Evolutionary conservation across 2,329 filamentous ascomycete species (phyloP).

Genomic region (Alternaria ethzedia): DNA sequence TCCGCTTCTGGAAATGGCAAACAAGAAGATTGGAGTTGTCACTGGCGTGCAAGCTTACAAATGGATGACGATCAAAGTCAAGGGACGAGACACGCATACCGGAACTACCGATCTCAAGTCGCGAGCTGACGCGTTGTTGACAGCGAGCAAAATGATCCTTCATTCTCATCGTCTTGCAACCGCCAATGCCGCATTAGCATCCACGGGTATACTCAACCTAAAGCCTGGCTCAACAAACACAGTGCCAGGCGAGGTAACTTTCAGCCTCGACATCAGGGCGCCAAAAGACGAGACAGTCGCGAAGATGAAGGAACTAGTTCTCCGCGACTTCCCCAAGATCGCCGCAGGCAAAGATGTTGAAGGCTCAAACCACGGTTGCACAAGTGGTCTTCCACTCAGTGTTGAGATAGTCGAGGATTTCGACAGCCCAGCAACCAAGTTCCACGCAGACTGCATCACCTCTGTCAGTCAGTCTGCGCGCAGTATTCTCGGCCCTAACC

Average conservation of each 20-base stretch:
- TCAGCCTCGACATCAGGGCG: slow-evolving; percentile 72
- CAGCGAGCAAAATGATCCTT: slow-evolving; percentile 71
- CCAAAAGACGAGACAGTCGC: slow-evolving; percentile 63
- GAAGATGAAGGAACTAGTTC: slow-evolving; percentile 63
- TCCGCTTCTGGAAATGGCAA: slow-evolving; percentile 70
- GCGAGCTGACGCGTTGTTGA: slow-evolving; percentile 71
- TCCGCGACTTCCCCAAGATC: slow-evolving; percentile 64
- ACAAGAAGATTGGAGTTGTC: slow-evolving; percentile 72
- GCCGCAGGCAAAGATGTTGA: slow-evolving; percentile 63
- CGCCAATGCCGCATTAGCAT: slow-evolving; percentile 66
- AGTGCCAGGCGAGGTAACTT: slow-evolving; percentile 70
- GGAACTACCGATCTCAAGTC: slow-evolving; percentile 74
- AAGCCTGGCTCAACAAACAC: slow-evolving; percentile 76
- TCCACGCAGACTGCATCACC: slow-evolving; percentile 70
- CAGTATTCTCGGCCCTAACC: slow-evolving; percentile 59
- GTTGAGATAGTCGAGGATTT: slow-evolving; percentile 68
- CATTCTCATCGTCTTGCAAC: slow-evolving; percentile 69
- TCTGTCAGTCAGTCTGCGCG: slow-evolving; percentile 68
- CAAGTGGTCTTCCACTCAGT: slow-evolving; percentile 57
- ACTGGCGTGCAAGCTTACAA: slow-evolving; percentile 76
- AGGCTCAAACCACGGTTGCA: slow-evolving; percentile 53
- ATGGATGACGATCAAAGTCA: slow-evolving; percentile 73
- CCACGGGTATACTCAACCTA: slow-evolving; percentile 71
- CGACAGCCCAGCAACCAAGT: slow-evolving; percentile 62
- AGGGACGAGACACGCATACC: slow-evolving; percentile 73